Evolutionary conservation across 208 protist species (phyloP), one percentile per base, ranked within the genome.

Genomic region (Leishmania major): DNA sequence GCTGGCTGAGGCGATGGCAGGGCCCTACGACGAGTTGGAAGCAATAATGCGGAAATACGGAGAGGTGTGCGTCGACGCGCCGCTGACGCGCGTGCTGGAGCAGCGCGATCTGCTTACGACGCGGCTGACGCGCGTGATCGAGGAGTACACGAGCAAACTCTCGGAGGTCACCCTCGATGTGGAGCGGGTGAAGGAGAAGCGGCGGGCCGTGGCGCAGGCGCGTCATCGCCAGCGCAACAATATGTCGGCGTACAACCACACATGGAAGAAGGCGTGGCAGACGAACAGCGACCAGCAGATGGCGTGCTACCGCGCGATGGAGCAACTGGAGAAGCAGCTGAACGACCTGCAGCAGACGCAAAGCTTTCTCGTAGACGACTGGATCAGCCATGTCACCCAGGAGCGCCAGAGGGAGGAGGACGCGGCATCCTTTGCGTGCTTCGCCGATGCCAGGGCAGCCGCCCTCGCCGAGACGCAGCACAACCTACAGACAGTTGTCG

Each of bases 301-400:
- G 17, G 86, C 78, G 6, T 95, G 91, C 81, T 90, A 92, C 77
- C 70, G 78, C 10, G 91, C 92, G 1, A 95, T 97, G 80, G 89
- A 94, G 73, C 88, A 95, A 64, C 85, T 96, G 51, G 93, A 97
- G 82, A 76, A 80, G 77, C 90, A 93, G 1, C 76, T 96, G 72
- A 75, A 53, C 37, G 55, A 86, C 55, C 88, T 97, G 35, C 84
- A 78, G 45, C 51, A 92, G 69, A 88, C 94, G 75, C 85, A 90
- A 37, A 40, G 62, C 13, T 85, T 90, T 7, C 87, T 94, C 28
- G 87, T 93, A 1, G 78, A 89, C 37, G 90, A 95, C 75, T 90
- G 90, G 67, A 55, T 96, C n/a, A 84, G 89, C 71, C 76, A 66
- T 40, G 76, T 92, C 45, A 49, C 87, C 19, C 75, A 88, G 40